A percentile compares a stretch with the other conserved stretches of the same genome.
These are phyloP conservation scores for Aspergillus ruber DNA, from an alignment of 2,329 filamentous ascomycete species.

Conservation along the genomic window DNA sequence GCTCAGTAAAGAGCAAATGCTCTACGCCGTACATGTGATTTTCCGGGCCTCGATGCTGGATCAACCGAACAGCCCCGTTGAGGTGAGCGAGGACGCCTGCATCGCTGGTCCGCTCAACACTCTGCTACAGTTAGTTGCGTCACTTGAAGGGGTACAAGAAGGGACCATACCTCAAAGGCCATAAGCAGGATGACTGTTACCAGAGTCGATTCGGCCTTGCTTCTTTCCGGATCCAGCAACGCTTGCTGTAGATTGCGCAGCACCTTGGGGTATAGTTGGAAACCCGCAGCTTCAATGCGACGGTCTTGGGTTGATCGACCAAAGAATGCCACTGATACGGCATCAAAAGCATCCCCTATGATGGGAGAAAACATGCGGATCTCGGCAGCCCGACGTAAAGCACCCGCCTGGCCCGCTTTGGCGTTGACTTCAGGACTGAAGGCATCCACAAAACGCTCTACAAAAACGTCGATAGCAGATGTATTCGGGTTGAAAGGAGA, in stretches of 20 bases:
- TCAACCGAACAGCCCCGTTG: conserved; percentile 28
- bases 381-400: conserved; percentile 29
- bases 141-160: not conserved
- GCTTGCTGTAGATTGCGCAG: conserved; percentile 32
- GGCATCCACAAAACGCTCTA: conserved; percentile 35
- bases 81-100: conserved; percentile 28
- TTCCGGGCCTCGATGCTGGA: conserved; percentile 34
- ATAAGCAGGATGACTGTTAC: conserved; percentile 33
- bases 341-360: conserved; percentile 30
- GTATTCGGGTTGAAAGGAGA: conserved; percentile 6
- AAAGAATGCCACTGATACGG: conserved; percentile 34
- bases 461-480: conserved; percentile 29
- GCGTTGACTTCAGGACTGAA: conserved; percentile 33
- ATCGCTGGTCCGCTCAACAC: conserved; percentile 31
- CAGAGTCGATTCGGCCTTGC: conserved; percentile 32
- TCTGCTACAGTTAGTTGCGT: conserved; percentile 14
- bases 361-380: conserved; percentile 37
- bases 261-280: conserved; percentile 29
- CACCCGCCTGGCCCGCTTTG: conserved; percentile 29
- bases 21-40: conserved; percentile 36
- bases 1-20: conserved; percentile 32
- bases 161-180: conserved; percentile 28
- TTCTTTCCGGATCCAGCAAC: conserved; percentile 28
- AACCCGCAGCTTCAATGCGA: conserved; percentile 27
- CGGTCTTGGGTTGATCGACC: conserved; percentile 31